A percentile compares a stretch with the other conserved stretches of the same genome.
Evolutionary conservation across 1,139 yeast species (phyloP).

Genomic region (Debaryomycetaceae sp.): DNA sequence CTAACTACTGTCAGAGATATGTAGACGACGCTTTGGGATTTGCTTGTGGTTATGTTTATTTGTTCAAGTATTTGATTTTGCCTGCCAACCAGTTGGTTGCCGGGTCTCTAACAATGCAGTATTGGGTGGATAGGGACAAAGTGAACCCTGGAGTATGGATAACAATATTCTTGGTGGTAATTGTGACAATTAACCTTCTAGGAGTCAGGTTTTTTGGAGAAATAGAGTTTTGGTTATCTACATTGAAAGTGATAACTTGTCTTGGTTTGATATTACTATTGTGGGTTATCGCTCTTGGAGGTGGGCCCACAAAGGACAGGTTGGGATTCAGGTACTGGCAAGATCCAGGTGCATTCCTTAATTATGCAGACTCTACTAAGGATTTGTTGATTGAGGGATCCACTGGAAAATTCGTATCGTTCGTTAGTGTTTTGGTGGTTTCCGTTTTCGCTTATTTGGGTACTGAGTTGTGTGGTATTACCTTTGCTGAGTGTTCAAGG

Average conservation of each 20-base stretch:
- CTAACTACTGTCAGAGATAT: conserved; percentile 66
- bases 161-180: conserved; percentile 46
- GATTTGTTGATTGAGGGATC: conserved; percentile 7
- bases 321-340: conserved; percentile 68
- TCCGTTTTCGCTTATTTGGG: conserved; percentile 79
- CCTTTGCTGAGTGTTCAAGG: conserved; percentile 74
- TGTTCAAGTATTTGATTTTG: conserved; percentile 55
- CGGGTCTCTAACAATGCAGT: conserved; percentile 58
- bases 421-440: conserved; percentile 62
- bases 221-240: conserved; percentile 64
- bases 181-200: conserved; percentile 52
- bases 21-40: conserved; percentile 71
- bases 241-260: conserved; percentile 57
- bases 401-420: conserved; percentile 54
- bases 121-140: conserved; percentile 49
- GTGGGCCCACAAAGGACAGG: conserved; percentile 59
- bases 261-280: conserved; percentile 50
- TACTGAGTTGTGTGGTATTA: conserved; percentile 64
- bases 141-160: conserved; percentile 62
- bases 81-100: conserved; percentile 65
- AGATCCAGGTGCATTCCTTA: conserved; percentile 59
- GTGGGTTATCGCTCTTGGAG: conserved; percentile 52
- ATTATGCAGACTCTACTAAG: conserved; percentile 27
- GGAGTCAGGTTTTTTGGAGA: conserved; percentile 66
- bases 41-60: conserved; percentile 69